Conservation (phyloP, 2,329 filamentous ascomycete species). For the Plenodomus biglobosus region DNA sequence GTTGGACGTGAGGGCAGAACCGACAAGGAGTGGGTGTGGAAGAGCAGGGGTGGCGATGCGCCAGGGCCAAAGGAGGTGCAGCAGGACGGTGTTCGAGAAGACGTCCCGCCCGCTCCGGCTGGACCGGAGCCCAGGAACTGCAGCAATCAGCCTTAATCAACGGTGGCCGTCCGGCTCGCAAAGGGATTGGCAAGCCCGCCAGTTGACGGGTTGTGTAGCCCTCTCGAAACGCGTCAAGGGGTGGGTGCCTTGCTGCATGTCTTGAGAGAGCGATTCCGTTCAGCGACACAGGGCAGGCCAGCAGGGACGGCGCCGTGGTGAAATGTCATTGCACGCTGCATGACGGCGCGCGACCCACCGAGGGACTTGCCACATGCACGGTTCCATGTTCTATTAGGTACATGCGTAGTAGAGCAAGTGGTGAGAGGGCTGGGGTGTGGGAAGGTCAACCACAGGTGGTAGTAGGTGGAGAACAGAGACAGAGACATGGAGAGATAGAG, state of each 20-base stretch:
- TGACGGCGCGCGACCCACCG: too few relatives aligned
- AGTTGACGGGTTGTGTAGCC: neutral
- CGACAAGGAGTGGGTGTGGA: neutral
- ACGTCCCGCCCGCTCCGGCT: slow-evolving; percentile 12
- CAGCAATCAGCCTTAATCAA: slow-evolving; percentile 22
- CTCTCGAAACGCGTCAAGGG: slow-evolving; percentile 13
- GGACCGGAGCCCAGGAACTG: slow-evolving; percentile 16
- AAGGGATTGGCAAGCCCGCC: slow-evolving; percentile 4
- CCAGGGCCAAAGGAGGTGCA: slow-evolving; percentile 9
- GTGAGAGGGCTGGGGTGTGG: too few relatives aligned
- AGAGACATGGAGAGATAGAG: too few relatives aligned
- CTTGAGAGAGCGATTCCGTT: neutral
- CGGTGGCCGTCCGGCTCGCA: slow-evolving; percentile 11
- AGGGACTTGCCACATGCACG: slow-evolving; percentile 4
- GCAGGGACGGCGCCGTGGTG: slow-evolving; percentile 7
- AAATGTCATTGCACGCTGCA: slow-evolving; percentile 13
- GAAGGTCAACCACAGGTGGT: too few relatives aligned
- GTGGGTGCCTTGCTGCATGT: slow-evolving; percentile 18
- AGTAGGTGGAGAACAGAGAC: too few relatives aligned
- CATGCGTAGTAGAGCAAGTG: too few relatives aligned
- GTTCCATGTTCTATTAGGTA: too few relatives aligned
- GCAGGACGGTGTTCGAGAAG: slow-evolving; percentile 5
- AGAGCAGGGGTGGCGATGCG: slow-evolving; percentile 4
- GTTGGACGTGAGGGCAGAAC: neutral
- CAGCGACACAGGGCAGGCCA: slow-evolving; percentile 4